Percentiles rank a stretch among this genome's conserved stretches.
Conservation (phyloP, 2,329 filamentous ascomycete species). For the Penicillium sp. region DNA sequence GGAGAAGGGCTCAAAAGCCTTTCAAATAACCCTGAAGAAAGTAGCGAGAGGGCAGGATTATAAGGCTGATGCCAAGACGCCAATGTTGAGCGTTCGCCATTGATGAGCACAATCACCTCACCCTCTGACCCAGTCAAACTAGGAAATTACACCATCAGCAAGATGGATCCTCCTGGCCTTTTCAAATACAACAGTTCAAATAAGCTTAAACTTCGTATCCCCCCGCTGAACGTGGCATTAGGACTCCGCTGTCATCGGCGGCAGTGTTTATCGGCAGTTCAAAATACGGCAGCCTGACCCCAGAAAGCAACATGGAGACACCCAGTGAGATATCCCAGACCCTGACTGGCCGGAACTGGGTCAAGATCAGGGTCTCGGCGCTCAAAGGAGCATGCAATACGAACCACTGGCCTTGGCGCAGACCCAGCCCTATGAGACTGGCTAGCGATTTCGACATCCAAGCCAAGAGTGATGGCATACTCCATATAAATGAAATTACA, state of each 20-base stretch:
- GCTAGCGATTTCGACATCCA: slow-evolving; percentile 23
- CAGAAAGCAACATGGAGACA: not conserved
- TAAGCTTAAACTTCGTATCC: slow-evolving; percentile 24
- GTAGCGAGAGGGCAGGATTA: slow-evolving; percentile 21
- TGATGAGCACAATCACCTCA: slow-evolving; percentile 38
- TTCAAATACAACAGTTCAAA: slow-evolving; percentile 20
- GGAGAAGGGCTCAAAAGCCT: not conserved
- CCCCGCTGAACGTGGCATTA: not conserved
- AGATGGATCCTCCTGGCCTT: slow-evolving; percentile 11
- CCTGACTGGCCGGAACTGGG: too few relatives aligned
- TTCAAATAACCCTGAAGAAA: not conserved
- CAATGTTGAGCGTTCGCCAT: slow-evolving; percentile 32
- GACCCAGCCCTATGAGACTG: slow-evolving; percentile 11
- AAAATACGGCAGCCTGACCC: not conserved
- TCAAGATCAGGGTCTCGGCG: not conserved
- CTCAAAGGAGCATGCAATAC: slow-evolving; percentile 14
- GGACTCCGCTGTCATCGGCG: slow-evolving; percentile 29
- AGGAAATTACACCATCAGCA: slow-evolving; percentile 7
- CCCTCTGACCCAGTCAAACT: slow-evolving; percentile 22
- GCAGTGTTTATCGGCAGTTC: slow-evolving; percentile 38
- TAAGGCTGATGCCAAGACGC: slow-evolving; percentile 30
- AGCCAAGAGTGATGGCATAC: slow-evolving; percentile 18
- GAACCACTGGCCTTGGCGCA: slow-evolving; percentile 17
- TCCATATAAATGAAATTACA: slow-evolving; percentile 3
- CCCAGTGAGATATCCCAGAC: too few relatives aligned